Evolutionary conservation across 2,329 filamentous ascomycete genomes (phyloP).

Genomic region (Metarhizium brunneum): DNA sequence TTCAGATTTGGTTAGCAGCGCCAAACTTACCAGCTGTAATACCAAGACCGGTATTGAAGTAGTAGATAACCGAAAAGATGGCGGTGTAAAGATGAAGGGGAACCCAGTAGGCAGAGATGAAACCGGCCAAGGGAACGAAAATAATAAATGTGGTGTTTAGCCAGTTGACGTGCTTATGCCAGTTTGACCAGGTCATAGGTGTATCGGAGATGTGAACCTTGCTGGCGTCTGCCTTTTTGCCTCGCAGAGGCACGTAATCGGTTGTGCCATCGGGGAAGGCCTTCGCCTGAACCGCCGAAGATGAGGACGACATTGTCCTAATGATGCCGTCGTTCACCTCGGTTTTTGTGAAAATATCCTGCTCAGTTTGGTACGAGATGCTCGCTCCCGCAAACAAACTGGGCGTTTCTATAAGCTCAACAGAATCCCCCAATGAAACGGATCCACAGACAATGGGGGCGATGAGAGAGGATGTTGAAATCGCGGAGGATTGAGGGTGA

Average conservation of each 20-base stretch:
- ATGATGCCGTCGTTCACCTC: not conserved
- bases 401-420: not conserved
- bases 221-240: conserved; percentile 39
- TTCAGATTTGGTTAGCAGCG: too few relatives aligned
- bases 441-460: not conserved
- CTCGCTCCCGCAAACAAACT: not conserved
- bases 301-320: conserved; percentile 5
- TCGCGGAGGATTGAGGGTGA: not conserved
- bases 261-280: conserved; percentile 43
- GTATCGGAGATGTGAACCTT: conserved; percentile 82
- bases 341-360: not conserved
- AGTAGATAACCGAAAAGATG: conserved; percentile 66
- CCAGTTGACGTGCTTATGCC: conserved; percentile 92
- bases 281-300: conserved; percentile 23
- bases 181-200: conserved; percentile 72
- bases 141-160: conserved; percentile 78
- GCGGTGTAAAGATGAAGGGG: conserved; percentile 64
- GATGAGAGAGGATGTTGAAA: not conserved
- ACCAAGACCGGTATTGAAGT: conserved; percentile 75
- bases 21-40: conserved; percentile 59
- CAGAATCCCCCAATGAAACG: not conserved
- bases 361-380: not conserved
- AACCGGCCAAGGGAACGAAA: conserved; percentile 64
- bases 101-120: conserved; percentile 68
- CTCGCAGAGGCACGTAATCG: conserved; percentile 43